Base-by-base conservation (phyloP, 257 asterid genomes). In the Solanum raphanifolium region DNA sequence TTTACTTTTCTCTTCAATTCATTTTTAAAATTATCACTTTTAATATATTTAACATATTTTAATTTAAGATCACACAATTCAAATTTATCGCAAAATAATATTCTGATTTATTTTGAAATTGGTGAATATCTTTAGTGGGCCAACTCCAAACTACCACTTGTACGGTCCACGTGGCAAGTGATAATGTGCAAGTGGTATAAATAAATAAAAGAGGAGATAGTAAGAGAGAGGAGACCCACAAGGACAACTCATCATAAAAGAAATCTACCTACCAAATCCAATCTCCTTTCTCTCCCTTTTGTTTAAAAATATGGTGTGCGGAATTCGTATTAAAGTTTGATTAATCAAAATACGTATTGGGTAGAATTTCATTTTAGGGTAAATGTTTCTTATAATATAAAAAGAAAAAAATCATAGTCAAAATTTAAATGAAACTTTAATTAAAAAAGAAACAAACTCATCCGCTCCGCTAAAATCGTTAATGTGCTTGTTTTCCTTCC, bases 191-290 rank as follows among this genome's bases (percentile, higher is more conserved):
- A 23, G 83, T 38, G 34, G 83, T 13, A 46, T 46, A 46, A 39
- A 43, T 46, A 46, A 48, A 48, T 48, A 69, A 69, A 69, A 69
- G 12, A 76, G n/a, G 32, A 23, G 34, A 78, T 39, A 52, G 23
- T 6, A 52, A 18, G 4, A 52, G 62, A 52, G 62, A 52, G n/a
- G 1, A 25, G 27, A 46, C 39, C 35, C 66, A 81, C 71, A 86
- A 72, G 88, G 88, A 58, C 88, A 86, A 46, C 73, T 72, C 84
- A 72, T 86, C 68, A 58, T 75, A 83, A 93, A 92, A 91, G 95
- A 90, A 90, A 94, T 94, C 98, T 92, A 93, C 98, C 95, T 87
- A 95, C 98, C 98, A 90, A 95, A 94, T 93, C 98, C 93, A 90
- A 91, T 93, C 73, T 23, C 95, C 91, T 29, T 18, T 95, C 89